Base-by-base conservation (phyloP, 768 basidiomycete genomes). In the Psilocybe tampanensis region DNA sequence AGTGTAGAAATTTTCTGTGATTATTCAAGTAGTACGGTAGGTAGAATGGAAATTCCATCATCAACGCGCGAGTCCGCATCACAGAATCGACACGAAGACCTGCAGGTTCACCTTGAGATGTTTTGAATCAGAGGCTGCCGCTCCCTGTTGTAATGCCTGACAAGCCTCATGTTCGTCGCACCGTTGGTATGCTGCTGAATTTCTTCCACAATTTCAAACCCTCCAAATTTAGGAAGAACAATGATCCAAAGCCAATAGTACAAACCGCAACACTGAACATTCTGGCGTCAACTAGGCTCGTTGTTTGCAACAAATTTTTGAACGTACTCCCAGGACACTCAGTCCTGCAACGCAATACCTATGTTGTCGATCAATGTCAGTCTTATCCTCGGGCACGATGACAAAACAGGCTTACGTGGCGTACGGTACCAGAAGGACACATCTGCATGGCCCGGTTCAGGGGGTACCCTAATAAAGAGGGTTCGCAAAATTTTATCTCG, bases 171-270 rank as follows among this genome's bases (percentile, higher is more conserved):
- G 45, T 71, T 74, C 47, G 66, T 63, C 17, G 70, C 73, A 18
- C 75, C 70, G 19, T 73, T 74, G 17, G 76, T 56, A 17, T 70
- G 64, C 24, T 65, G 67, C 60, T 82, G 78, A 22, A 84, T 69
- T 62, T 84, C 78, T 53, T 79, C 76, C 1, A 78, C 72, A 7
- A 82, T 70, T 47, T 77, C 74, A 57, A 83, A 82, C 0, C 75
- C 74, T 8, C 80, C 75, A 5, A 72, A 49, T 47, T 64, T 72
- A 18, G 81, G 80, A 2, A 83, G 69, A 1, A 77, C 32, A 8
- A 77, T 63, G 22, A 79, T 76, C 80, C 80, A 81, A 18, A 80
- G 22, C 66, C 67, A 72, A 53, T 74, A 73, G 54, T 76, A 76
- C 11, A 73, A 24, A 8, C 68, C 74, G 42, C 71, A 73, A 15